Conservation (phyloP, 495 filamentous ascomycete species). For the Chaetomium fimeti region DNA sequence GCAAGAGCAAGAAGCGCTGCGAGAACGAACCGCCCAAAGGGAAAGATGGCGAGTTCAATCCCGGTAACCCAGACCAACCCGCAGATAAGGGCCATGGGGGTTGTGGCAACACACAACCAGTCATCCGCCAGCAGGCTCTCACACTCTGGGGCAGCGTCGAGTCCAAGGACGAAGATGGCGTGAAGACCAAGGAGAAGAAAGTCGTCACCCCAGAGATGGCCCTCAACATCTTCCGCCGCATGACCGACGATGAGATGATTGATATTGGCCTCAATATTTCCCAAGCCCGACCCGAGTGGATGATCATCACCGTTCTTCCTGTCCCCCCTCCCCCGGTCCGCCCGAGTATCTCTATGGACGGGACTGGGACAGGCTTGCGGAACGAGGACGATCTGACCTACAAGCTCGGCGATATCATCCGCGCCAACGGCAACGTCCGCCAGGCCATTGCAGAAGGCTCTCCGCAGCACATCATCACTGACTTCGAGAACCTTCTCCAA, state of each 20-base stretch:
- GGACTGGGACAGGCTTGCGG: slow-evolving; percentile 77
- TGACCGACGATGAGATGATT: slow-evolving; percentile 72
- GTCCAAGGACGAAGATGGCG: slow-evolving; percentile 65
- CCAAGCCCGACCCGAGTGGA: slow-evolving; percentile 96
- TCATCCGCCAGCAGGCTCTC: slow-evolving; percentile 80
- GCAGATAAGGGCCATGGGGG: slow-evolving; percentile 66
- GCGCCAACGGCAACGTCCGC: slow-evolving; percentile 90
- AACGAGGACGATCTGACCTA: slow-evolving; percentile 99
- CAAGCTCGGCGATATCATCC: slow-evolving; percentile 97
- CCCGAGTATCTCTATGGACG: slow-evolving; percentile 92
- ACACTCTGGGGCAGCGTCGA: slow-evolving; percentile 61
- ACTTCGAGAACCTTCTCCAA: slow-evolving; percentile 90
- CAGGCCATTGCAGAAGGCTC: slow-evolving; percentile 85
- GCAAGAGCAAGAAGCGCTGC: slow-evolving; percentile 81
- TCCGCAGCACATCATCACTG: slow-evolving; percentile 79
- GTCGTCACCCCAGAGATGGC: slow-evolving; percentile 79
- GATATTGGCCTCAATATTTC: slow-evolving; percentile 89
- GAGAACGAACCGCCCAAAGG: slow-evolving; percentile 67
- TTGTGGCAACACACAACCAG: slow-evolving; percentile 87
- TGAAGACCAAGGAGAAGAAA: slow-evolving; percentile 82
- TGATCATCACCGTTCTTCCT: slow-evolving; percentile 92
- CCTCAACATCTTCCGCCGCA: slow-evolving; percentile 78
- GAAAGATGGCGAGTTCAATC: slow-evolving; percentile 51
- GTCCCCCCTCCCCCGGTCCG: slow-evolving; percentile 94
- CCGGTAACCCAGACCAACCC: slow-evolving; percentile 47